phyloP scores from a whole-genome alignment of 768 basidiomycete species.

The Suillus alpinus region DNA sequence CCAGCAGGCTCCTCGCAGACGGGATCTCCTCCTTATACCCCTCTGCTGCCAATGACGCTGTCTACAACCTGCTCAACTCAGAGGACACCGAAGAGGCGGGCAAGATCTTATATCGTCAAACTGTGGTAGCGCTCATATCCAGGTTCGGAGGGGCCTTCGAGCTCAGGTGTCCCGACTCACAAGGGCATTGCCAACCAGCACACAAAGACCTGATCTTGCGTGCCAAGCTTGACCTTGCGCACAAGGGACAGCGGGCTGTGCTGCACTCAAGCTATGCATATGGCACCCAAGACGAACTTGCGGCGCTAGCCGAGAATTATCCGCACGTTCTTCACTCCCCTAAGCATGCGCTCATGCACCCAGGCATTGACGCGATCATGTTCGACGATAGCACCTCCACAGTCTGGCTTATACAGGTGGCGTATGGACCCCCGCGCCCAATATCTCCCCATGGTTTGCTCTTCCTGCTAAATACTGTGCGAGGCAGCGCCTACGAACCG shows the following conservation, averaged over 20 bases:
- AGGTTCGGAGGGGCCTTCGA: neutral
- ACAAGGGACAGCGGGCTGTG: neutral
- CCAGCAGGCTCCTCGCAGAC: neutral
- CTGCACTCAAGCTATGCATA: neutral
- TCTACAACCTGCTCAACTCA: neutral
- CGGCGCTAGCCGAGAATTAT: neutral
- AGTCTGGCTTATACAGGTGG: constrained; percentile 1
- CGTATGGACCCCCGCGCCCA: neutral
- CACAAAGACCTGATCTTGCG: neutral
- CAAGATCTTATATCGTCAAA: neutral
- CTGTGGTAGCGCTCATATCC: neutral
- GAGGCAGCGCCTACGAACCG: neutral
- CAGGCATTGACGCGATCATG: neutral
- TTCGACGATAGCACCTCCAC: neutral
- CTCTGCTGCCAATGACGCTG: neutral
- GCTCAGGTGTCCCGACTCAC: neutral
- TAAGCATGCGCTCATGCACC: neutral
- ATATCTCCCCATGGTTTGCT: neutral
- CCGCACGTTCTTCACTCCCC: neutral
- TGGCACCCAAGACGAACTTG: neutral
- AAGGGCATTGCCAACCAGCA: neutral
- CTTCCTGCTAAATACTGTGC: neutral
- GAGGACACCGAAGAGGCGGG: neutral
- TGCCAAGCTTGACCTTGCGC: neutral
- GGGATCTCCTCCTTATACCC: neutral